A percentile compares a stretch with the other conserved stretches of the same genome.
phyloP scores from a whole-genome alignment of 2,329 filamentous ascomycete species.

The Tolypocladium amazonense region DNA sequence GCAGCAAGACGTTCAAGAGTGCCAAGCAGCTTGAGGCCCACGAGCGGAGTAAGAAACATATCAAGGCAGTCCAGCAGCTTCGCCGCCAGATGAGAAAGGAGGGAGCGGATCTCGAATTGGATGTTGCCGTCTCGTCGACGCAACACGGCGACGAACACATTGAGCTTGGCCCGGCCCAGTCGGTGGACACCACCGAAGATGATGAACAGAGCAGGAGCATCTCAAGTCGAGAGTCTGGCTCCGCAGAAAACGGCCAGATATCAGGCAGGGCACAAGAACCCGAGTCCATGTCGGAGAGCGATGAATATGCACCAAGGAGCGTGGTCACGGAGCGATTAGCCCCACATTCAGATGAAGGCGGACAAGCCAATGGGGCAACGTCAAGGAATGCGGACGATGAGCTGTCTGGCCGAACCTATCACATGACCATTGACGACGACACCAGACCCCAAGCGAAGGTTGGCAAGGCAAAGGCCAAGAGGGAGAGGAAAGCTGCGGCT shows the following conservation, averaged over 20 bases:
- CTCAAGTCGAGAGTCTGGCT: background rate
- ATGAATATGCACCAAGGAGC: slow-evolving; percentile 37
- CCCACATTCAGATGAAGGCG: background rate
- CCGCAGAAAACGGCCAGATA: background rate
- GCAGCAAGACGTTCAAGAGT: slow-evolving; percentile 75
- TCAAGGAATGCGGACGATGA: slow-evolving; percentile 3
- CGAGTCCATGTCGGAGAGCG: slow-evolving; percentile 7
- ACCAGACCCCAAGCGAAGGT: slow-evolving; percentile 25
- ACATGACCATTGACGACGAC: slow-evolving; percentile 14
- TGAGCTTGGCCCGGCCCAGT: background rate
- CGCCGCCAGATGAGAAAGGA: slow-evolving; percentile 76
- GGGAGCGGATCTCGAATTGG: slow-evolving; percentile 49
- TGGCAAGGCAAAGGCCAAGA: slow-evolving; percentile 40
- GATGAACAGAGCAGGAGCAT: background rate
- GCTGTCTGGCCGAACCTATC: slow-evolving; percentile 7
- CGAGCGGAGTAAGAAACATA: slow-evolving; percentile 93
- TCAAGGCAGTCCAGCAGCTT: slow-evolving; percentile 74
- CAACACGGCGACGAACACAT: background rate
- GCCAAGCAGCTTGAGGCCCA: slow-evolving; percentile 86
- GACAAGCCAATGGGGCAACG: background rate
- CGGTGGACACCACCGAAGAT: background rate
- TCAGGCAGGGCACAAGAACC: background rate
- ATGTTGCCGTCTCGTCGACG: slow-evolving; percentile 5
- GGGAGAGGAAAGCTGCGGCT: slow-evolving; percentile 33
- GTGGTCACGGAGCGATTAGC: slow-evolving; percentile 30